phyloP scores from a whole-genome alignment of 2,329 filamentous ascomycete genomes.

The Thermoascus crustaceus region DNA sequence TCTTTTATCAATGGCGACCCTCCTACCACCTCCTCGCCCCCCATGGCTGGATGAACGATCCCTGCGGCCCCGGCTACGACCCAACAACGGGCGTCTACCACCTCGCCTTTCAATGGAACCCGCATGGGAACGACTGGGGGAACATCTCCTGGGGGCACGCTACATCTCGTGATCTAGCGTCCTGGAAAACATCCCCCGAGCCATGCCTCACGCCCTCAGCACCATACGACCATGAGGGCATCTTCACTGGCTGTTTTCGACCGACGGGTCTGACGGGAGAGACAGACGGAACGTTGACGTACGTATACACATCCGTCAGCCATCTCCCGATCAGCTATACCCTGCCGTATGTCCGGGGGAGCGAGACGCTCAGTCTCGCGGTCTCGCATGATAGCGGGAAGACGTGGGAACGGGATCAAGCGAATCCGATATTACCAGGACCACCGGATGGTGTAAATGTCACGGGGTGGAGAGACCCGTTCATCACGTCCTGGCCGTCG shows the following conservation, averaged over 20 bases:
- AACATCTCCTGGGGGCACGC: slow-evolving; percentile 37
- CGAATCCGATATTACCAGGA: slow-evolving; percentile 32
- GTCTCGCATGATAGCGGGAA: slow-evolving; percentile 30
- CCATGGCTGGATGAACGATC: slow-evolving; percentile 38
- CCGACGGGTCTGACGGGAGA: slow-evolving; percentile 18
- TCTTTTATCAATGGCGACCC: slow-evolving; percentile 19
- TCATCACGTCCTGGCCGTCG: slow-evolving; percentile 22
- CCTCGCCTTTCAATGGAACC: slow-evolving; percentile 38
- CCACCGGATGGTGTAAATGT: slow-evolving; percentile 26
- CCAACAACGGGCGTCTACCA: slow-evolving; percentile 33
- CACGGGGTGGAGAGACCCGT: slow-evolving; percentile 39
- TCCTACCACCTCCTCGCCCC: slow-evolving; percentile 31
- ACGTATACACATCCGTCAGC: slow-evolving; percentile 35
- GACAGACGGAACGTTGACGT: slow-evolving; percentile 21
- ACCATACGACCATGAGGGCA: slow-evolving; percentile 32
- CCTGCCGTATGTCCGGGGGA: slow-evolving; percentile 26
- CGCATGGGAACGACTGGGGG: slow-evolving; percentile 34
- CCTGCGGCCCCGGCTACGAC: slow-evolving; percentile 36
- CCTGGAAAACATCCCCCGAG: slow-evolving; percentile 24
- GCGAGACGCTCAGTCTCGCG: slow-evolving; percentile 33
- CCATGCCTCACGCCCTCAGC: slow-evolving; percentile 26
- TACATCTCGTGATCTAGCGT: slow-evolving; percentile 30
- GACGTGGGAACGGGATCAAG: slow-evolving; percentile 27
- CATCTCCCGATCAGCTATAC: slow-evolving; percentile 35
- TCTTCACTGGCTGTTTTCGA: slow-evolving; percentile 36